Percentiles rank a stretch among this genome's conserved stretches.
Conservation (phyloP, 75 land plant species). For the Pinus tabuliformis region DNA sequence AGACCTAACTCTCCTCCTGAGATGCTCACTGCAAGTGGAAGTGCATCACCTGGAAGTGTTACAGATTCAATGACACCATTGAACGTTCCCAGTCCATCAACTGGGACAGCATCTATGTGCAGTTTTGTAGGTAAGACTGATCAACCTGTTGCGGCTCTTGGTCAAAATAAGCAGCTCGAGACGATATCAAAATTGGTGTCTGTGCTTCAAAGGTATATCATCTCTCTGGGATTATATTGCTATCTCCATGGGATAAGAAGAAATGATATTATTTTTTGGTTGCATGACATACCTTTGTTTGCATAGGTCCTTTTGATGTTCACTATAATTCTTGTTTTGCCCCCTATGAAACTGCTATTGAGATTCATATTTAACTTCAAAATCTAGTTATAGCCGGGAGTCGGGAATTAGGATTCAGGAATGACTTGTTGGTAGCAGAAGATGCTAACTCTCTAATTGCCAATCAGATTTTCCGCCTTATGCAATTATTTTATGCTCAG, state of each 20-base stretch:
- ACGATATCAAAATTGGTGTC: constrained; percentile 58
- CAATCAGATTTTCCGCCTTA: too few species aligned
- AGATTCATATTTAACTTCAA: background rate
- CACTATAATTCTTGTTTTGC: background rate
- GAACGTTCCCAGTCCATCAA: constrained; percentile 69
- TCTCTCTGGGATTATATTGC: background rate
- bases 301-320: background rate
- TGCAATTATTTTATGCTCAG: too few species aligned
- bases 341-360: background rate
- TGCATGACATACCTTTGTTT: background rate
- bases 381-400: background rate
- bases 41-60: constrained; percentile 74
- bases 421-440: background rate
- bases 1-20: constrained; percentile 68
- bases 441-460: background rate
- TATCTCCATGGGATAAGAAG: background rate
- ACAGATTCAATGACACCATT: constrained; percentile 50
- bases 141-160: constrained; percentile 14
- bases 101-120: constrained; percentile 40
- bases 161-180: constrained; percentile 31
- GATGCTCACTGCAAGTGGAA: constrained; percentile 44
- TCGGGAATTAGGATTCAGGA: background rate
- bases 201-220: constrained; percentile 52
- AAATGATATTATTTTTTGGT: background rate
- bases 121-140: constrained; percentile 16